Percentiles rank a stretch among this genome's conserved stretches.
phyloP scores from a whole-genome alignment of 2,329 filamentous ascomycete genomes.

The Sclerotinia trifoliorum region DNA sequence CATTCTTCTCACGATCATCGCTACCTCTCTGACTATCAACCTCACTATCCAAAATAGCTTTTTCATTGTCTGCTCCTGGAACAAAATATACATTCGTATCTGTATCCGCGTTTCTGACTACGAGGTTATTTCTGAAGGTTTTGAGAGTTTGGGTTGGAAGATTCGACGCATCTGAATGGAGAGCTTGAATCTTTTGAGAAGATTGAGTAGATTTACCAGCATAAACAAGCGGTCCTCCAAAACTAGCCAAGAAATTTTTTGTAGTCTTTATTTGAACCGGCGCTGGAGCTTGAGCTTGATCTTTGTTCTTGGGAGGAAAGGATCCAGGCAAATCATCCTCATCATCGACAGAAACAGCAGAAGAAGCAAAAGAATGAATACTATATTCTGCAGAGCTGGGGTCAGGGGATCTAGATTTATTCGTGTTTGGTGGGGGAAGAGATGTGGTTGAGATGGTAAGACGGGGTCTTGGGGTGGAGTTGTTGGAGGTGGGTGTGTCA shows the following conservation, averaged over 20 bases:
- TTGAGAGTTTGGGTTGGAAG: not conserved
- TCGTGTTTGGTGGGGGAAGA: not conserved
- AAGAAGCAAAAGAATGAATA: slow-evolving; percentile 15
- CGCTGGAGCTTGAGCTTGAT: too few relatives aligned
- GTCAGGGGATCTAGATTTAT: not conserved
- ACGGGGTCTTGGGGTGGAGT: not conserved
- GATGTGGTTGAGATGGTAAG: not conserved
- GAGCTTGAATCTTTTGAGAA: too few relatives aligned
- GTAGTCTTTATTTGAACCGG: not conserved
- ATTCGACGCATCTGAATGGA: rapidly evolving
- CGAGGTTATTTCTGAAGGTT: not conserved
- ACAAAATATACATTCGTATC: slow-evolving; percentile 8
- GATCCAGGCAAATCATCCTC: too few relatives aligned
- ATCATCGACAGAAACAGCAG: not conserved
- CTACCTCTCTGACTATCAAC: not conserved
- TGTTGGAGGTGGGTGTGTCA: not conserved
- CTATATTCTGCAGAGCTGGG: slow-evolving; percentile 12
- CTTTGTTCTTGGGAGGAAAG: too few relatives aligned
- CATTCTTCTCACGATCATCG: not conserved
- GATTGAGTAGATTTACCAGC: not conserved
- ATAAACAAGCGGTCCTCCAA: not conserved
- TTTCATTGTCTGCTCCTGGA: not conserved
- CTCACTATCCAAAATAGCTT: not conserved
- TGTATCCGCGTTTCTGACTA: not conserved
- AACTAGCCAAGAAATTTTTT: too few relatives aligned